These are phyloP conservation scores for Lyophyllum shimeji DNA, from an alignment of 768 basidiomycete genomes.

Conservation along the genomic window DNA sequence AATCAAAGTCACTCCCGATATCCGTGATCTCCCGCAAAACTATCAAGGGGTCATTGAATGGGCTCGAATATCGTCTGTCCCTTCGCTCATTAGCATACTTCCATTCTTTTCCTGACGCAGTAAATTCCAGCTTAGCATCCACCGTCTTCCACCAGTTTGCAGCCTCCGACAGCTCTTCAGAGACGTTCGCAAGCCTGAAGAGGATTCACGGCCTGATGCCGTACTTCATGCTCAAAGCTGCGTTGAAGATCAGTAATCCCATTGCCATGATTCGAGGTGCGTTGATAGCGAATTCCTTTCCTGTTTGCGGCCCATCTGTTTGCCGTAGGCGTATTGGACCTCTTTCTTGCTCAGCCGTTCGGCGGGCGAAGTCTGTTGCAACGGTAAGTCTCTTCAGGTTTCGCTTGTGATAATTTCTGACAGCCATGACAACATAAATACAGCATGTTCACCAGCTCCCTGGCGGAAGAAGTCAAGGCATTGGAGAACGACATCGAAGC, in stretches of 20 bases:
- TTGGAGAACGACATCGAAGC: constrained; percentile 86
- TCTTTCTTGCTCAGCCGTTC: constrained; percentile 97
- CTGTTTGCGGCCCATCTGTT: constrained; percentile 4
- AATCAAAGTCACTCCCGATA: constrained; percentile 77
- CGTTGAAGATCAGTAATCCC: constrained; percentile 91
- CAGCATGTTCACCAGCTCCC: constrained; percentile 94
- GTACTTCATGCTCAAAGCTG: constrained; percentile 93
- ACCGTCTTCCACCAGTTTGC: constrained; percentile 95
- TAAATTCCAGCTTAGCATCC: constrained; percentile 73
- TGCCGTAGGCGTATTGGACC: constrained; percentile 67
- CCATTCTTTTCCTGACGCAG: constrained; percentile 1
- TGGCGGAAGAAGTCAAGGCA: constrained; percentile 85
- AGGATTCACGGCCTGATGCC: constrained; percentile 96
- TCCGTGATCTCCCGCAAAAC: constrained; percentile 76
- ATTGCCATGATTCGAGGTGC: constrained; percentile 91
- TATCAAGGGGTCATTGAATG: constrained; percentile 93
- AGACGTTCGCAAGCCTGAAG: constrained; percentile 85
- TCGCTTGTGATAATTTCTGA: background rate
- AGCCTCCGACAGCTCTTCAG: constrained; percentile 89
- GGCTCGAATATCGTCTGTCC: constrained; percentile 91
- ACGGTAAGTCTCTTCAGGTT: constrained; percentile 43
- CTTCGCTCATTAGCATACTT: background rate
- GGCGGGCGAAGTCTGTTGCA: constrained; percentile 91
- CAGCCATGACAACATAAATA: background rate
- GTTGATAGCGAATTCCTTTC: background rate